These are phyloP conservation scores for Colletotrichum siamense DNA, from an alignment of 2,329 filamentous ascomycete genomes.

Conservation along the genomic window DNA sequence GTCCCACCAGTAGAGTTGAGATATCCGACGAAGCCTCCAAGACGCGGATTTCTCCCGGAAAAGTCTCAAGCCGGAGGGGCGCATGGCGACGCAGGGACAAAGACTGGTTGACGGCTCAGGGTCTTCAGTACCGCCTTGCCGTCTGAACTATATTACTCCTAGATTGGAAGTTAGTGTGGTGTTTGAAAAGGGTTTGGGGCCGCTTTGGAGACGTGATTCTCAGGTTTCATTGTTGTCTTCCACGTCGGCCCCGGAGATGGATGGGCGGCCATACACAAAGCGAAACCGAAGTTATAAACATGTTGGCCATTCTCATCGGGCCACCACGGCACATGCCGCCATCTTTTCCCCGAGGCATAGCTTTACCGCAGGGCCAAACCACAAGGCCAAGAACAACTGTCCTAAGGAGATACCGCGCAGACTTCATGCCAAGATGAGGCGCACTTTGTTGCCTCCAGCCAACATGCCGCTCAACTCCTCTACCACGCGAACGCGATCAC, in stretches of 20 bases:
- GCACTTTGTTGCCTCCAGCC: background rate
- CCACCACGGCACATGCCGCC: too few relatives aligned
- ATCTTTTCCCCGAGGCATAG: background rate
- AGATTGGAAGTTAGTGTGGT: background rate
- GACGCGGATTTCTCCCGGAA: background rate
- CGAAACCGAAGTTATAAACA: background rate
- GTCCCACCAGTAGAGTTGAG: background rate
- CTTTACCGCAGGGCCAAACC: background rate
- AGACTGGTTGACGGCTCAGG: background rate
- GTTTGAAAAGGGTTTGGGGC: background rate
- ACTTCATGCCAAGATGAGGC: background rate
- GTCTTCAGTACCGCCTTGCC: rapidly evolving
- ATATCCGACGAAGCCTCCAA: background rate
- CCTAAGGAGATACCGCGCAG: rapidly evolving
- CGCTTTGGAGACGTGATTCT: background rate
- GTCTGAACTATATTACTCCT: background rate
- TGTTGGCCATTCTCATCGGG: too few relatives aligned
- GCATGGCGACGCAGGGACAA: rapidly evolving
- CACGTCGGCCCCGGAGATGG: background rate
- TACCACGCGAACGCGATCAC: background rate
- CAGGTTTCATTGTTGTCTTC: background rate
- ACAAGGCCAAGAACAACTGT: background rate
- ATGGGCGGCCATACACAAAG: background rate
- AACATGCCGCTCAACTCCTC: background rate
- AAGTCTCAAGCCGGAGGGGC: background rate